Base-by-base conservation (phyloP, 2,329 filamentous ascomycete species). In the Diaporthe sp. region DNA sequence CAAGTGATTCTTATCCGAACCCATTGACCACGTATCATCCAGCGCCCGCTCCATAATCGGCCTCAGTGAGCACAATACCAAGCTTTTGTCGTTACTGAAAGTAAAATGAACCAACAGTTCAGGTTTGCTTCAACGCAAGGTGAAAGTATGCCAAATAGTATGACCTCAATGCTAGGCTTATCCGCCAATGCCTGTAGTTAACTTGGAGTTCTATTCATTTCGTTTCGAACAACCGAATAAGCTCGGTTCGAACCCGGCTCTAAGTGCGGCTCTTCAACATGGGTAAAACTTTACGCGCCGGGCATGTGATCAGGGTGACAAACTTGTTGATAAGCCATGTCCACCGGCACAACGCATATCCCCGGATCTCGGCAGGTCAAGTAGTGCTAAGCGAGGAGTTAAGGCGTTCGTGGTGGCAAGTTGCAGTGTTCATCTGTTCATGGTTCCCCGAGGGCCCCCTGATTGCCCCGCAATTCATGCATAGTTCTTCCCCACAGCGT, bases 401-500 rank as follows among this genome's bases (percentile, higher is more conserved):
- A 27, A 30, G 37, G 17, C 5, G 39, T n/a, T 15, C 27, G 13
- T 22, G 25, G 12, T 27, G 19, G 42, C 22, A 7, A 42, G 37
- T 37, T 30, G 15, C n/a, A 19, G 13, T 47, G 59, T 65, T 66
- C 27, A 51, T 66, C 61, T 44, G 22, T 51, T 66, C 27, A 66
- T 51, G 44, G 5, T 66, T 66, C 22, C 17, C 42, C 39, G n/a
- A 27, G 7, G 15, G 17, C 3, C 39, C 37, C 39, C 39, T 47
- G 25, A 27, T n/a, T 47, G 39, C 59, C 61, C 63, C 63, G 47
- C 63, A 68, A 19, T 53, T 53, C 63, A 53, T 53, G 63, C 63
- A 53, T 27, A 53, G n/a, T 12, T 25, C 12, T 37, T n/a, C 63
- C 63, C 63, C 63, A 53, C 47, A 68, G 39, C 17, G 25, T 47